phyloP scores from a whole-genome alignment of 768 basidiomycete genomes.

The Vishniacozyma victoriae region DNA sequence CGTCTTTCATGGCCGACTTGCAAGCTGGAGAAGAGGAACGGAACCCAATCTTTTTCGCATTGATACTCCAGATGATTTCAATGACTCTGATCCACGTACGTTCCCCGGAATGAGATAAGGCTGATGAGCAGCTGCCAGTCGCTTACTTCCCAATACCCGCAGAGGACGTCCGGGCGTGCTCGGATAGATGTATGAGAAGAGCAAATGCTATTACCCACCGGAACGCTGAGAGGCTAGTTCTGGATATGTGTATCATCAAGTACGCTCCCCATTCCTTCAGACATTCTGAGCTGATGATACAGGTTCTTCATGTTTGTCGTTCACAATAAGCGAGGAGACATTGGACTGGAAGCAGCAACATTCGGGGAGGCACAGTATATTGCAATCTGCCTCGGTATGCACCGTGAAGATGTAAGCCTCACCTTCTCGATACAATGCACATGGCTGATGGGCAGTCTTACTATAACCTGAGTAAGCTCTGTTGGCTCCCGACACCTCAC shows the following conservation, averaged over 20 bases:
- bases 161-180: slow-evolving; percentile 16
- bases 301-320: slow-evolving; percentile 11
- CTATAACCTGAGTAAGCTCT: background rate
- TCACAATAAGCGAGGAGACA: slow-evolving; percentile 14
- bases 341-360: slow-evolving; percentile 10
- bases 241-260: slow-evolving; percentile 14
- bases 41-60: slow-evolving; percentile 20
- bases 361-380: slow-evolving; percentile 14
- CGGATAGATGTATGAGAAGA: slow-evolving; percentile 21
- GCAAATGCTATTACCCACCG: too few relatives aligned
- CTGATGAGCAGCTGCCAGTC: slow-evolving; percentile 12
- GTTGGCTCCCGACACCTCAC: background rate
- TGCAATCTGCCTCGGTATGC: slow-evolving; percentile 11
- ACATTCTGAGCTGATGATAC: slow-evolving; percentile 2
- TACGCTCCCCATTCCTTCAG: slow-evolving; percentile 17
- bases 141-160: slow-evolving; percentile 23
- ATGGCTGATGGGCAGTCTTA: background rate
- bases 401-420: slow-evolving; percentile 12
- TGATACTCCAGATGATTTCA: slow-evolving; percentile 23
- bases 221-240: too few relatives aligned
- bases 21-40: slow-evolving; percentile 17
- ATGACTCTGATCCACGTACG: slow-evolving; percentile 26
- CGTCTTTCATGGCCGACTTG: slow-evolving; percentile 23
- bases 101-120: background rate
- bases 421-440: background rate